Base-by-base conservation (phyloP, 2,329 filamentous ascomycete genomes). In the Scedosporium minutisporum region DNA sequence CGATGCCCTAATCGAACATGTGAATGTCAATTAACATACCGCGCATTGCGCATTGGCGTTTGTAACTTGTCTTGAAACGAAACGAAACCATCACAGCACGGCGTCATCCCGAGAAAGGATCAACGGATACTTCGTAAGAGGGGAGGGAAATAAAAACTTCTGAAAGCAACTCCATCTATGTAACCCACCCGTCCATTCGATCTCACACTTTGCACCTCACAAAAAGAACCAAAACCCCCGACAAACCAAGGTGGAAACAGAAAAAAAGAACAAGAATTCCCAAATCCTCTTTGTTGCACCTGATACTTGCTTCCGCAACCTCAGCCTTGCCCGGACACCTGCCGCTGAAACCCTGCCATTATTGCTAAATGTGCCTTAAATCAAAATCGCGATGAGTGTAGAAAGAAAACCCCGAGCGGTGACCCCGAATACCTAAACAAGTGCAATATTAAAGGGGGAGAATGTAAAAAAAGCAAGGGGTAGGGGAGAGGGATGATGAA, bases 291-390 rank as follows among this genome's bases (percentile, higher is more conserved):
- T 16, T 48, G 25, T 51, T 60, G 42, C 41, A 23, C 33, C 38
- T 12, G n/a, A 29, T 33, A 58, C n/a, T 33, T 58, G 57, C 57
- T 38, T 38, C 33, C 57, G 14, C 57, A 10, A 27, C 18, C 27
- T 21, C 57, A 59, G 33, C n/a, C 60, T 27, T 42, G 27, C 29
- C 25, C 51, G 44, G 29, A 41, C 46, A 51, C 48, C 48, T 7
- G 3, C 25, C 59, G 10, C 42, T 38, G 25, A 61, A 57, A 51
- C 53, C 9, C 42, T 51, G 29, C 60, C 55, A 61, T 23, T 57
- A 61, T 61, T 61, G 53, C 60, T 48, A 55, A 27, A 57, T 61
- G 59, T 61, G 59, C 46, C 44, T 23, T 7, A 42, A 42, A 42
- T 27, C 60, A 25, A 51, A 51, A 14, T 18, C 18, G 44, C 18